phyloP scores from a whole-genome alignment of 2,329 filamentous ascomycete genomes.

The Sarocladium kiliense region DNA sequence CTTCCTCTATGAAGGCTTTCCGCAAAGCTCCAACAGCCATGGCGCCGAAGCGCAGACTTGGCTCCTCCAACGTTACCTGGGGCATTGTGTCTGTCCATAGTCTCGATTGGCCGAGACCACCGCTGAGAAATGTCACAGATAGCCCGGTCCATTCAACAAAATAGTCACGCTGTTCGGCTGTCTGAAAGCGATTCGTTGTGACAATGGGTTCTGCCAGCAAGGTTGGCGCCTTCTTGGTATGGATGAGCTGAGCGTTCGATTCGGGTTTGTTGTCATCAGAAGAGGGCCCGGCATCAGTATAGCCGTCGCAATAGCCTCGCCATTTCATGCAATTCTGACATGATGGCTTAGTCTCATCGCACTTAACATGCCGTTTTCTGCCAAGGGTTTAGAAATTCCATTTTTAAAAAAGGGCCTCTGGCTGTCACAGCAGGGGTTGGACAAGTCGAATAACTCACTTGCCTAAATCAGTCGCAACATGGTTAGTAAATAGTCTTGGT shows the following conservation, averaged over 20 bases:
- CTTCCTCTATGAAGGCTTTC: conserved; percentile 24
- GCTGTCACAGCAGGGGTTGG: conserved; percentile 7
- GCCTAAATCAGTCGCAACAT: conserved; percentile 10
- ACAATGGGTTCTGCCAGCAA: conserved; percentile 27
- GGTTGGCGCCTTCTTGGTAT: conserved; percentile 23
- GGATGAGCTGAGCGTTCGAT: conserved; percentile 22
- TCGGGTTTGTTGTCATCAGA: conserved; percentile 4
- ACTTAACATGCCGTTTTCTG: conserved; percentile 37
- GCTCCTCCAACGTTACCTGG: conserved; percentile 31
- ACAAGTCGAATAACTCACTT: conserved; percentile 15
- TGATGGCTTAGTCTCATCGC: conserved; percentile 34
- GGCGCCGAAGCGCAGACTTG: conserved; percentile 31
- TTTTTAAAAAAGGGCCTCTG: background rate
- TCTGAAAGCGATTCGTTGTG: conserved; percentile 29
- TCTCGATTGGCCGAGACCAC: conserved; percentile 25
- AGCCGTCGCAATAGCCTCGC: conserved; percentile 33
- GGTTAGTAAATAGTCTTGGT: background rate
- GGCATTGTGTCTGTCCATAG: conserved; percentile 36
- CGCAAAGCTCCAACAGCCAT: conserved; percentile 36
- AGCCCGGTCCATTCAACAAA: conserved; percentile 33
- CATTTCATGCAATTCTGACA: conserved; percentile 37
- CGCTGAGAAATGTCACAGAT: conserved; percentile 29
- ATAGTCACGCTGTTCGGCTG: conserved; percentile 28
- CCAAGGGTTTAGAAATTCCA: background rate
- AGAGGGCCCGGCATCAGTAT: conserved; percentile 16